Percentiles rank a stretch among this genome's conserved stretches.
Conservation (phyloP, 805 yeast genomes). For the Candida fluviatilis region DNA sequence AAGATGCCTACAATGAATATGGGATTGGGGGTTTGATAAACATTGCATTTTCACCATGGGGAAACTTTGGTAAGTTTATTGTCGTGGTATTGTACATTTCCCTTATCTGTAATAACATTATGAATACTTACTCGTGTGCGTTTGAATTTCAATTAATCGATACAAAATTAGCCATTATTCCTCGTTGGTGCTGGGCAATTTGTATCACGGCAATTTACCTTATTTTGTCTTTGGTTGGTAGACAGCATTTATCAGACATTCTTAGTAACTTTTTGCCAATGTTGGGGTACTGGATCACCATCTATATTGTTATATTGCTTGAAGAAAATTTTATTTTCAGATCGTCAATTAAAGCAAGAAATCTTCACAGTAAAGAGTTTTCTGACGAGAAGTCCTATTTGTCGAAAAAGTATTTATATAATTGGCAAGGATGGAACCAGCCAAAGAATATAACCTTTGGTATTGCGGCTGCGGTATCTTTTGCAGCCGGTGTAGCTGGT, state of each 20-base stretch:
- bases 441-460: slow-evolving; percentile 28
- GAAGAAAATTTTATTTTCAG: slow-evolving; percentile 34
- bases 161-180: slow-evolving; percentile 21
- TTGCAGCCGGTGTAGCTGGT: slow-evolving; percentile 30
- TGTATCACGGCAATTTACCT: slow-evolving; percentile 27
- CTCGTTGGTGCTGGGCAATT: slow-evolving; percentile 37
- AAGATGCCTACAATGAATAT: slow-evolving; percentile 19
- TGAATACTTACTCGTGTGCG: slow-evolving; percentile 34
- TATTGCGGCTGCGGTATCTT: slow-evolving; percentile 28
- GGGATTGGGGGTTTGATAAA: slow-evolving; percentile 32
- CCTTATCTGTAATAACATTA: slow-evolving; percentile 31
- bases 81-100: slow-evolving; percentile 28
- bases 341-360: slow-evolving; percentile 14
- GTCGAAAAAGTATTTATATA: slow-evolving; percentile 15
- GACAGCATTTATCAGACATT: slow-evolving; percentile 28
- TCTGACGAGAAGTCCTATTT: slow-evolving; percentile 4
- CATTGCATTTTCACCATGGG: slow-evolving; percentile 33
- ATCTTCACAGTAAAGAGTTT: slow-evolving; percentile 27
- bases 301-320: slow-evolving; percentile 30
- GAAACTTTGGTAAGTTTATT: slow-evolving; percentile 30
- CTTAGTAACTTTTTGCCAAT: slow-evolving; percentile 37
- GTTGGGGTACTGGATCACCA: slow-evolving; percentile 40
- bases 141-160: slow-evolving; percentile 32
- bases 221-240: slow-evolving; percentile 30
- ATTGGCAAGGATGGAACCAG: slow-evolving; percentile 28